These are phyloP conservation scores for Sporodiniella umbellata DNA, from an alignment of 371 early-diverging fungal genomes.

Conservation along the genomic window DNA sequence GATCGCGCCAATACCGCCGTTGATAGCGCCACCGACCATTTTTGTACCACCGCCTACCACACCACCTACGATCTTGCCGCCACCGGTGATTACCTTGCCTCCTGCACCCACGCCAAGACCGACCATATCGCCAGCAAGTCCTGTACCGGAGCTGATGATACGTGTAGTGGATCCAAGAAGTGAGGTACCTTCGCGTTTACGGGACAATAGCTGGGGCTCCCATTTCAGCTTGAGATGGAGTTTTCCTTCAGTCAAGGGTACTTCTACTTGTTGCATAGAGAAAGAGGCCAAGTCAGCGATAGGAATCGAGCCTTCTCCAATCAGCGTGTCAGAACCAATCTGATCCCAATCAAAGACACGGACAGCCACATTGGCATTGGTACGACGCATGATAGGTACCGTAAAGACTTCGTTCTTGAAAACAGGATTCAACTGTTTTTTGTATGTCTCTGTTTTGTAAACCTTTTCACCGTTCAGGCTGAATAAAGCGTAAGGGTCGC, in stretches of 20 bases:
- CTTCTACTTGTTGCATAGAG: conserved; percentile 9
- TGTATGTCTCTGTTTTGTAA: conserved; percentile 68
- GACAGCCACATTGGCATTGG: conserved; percentile 59
- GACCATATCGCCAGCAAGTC: conserved; percentile 13
- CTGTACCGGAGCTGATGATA: conserved; percentile 13
- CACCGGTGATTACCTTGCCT: conserved; percentile 17
- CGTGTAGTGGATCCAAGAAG: conserved; percentile 19
- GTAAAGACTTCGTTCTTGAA: conserved; percentile 69
- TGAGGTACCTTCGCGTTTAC: conserved; percentile 21
- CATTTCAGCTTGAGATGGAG: conserved; percentile 23
- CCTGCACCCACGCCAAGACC: conserved; percentile 13
- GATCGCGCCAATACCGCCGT: conserved; percentile 16
- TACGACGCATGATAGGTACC: conserved; percentile 51
- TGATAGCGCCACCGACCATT: conserved; percentile 19
- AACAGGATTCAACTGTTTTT: conserved; percentile 73
- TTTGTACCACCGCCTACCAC: conserved; percentile 17
- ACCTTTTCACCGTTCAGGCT: conserved; percentile 68
- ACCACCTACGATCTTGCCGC: conserved; percentile 24
- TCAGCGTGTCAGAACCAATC: conserved; percentile 46
- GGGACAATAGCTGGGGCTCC: conserved; percentile 31
- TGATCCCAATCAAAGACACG: conserved; percentile 89
- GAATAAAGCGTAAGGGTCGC: conserved; percentile 77
- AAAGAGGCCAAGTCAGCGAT: conserved; percentile 37
- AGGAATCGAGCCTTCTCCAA: conserved; percentile 43
- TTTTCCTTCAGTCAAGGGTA: conserved; percentile 18